A percentile compares a stretch with the other conserved stretches of the same genome.
phyloP scores from a whole-genome alignment of 1,284 basidiomycete species.

The Leccinum olivaceoglutinosum region DNA sequence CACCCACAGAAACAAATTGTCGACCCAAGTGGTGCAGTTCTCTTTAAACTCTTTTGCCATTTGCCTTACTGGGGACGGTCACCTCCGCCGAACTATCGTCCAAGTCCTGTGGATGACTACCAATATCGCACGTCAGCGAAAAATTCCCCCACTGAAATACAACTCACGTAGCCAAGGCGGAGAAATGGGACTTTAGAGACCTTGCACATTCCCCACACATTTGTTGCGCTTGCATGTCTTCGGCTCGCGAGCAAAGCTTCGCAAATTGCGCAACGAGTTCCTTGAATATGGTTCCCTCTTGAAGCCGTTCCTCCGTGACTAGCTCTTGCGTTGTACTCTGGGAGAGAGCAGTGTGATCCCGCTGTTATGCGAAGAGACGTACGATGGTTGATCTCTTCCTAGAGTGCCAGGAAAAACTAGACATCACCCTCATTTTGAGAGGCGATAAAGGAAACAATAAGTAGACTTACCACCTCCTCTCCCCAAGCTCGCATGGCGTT shows the following conservation, averaged over 20 bases:
- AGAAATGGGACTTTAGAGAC: constrained; percentile 67
- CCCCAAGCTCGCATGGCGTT: constrained; percentile 73
- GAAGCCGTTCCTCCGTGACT: constrained; percentile 25
- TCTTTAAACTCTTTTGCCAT: too few relatives aligned
- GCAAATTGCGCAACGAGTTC: constrained; percentile 62
- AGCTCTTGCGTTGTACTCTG: constrained; percentile 31
- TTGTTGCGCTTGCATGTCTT: constrained; percentile 81
- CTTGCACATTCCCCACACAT: constrained; percentile 75
- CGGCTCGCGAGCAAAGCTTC: constrained; percentile 61
- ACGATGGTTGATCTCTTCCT: constrained; percentile 67
- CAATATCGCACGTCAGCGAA: constrained; percentile 5
- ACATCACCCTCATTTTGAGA: not conserved
- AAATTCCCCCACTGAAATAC: not conserved
- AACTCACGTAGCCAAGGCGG: constrained; percentile 37
- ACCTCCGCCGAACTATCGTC: constrained; percentile 38
- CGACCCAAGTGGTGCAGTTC: too few relatives aligned
- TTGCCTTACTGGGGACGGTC: constrained; percentile 45
- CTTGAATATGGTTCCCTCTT: constrained; percentile 70
- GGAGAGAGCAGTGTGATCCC: constrained; percentile 44
- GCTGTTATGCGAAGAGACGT: constrained; percentile 49
- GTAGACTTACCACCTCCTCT: constrained; percentile 72
- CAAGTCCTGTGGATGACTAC: constrained; percentile 19
- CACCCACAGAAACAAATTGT: too few relatives aligned
- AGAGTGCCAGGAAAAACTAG: constrained; percentile 87
- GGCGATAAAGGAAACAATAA: not conserved